Conservation (phyloP, 208 protist species). For the Balamuthia mandrillaris region DNA sequence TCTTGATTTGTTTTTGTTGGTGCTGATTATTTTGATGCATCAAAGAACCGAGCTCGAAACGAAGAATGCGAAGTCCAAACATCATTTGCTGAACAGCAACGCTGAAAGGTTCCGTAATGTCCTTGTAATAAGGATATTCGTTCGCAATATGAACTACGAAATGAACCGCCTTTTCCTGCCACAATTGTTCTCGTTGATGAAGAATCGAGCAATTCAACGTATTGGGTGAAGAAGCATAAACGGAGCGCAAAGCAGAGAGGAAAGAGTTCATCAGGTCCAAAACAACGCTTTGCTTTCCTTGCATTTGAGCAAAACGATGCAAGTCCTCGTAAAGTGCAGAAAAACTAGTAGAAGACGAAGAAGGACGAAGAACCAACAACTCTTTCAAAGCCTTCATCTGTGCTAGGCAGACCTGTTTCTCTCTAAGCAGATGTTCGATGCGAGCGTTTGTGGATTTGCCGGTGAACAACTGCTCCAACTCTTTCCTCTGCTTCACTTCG, state of each 20-base stretch:
- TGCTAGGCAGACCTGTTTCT: too few relatives aligned
- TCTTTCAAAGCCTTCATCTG: too few relatives aligned
- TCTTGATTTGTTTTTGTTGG: too few relatives aligned
- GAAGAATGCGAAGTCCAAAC: conserved; percentile 31
- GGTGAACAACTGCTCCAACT: conserved; percentile 35
- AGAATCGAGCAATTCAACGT: background rate
- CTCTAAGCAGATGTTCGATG: background rate
- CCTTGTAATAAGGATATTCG: conserved; percentile 31
- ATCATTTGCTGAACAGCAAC: conserved; percentile 7
- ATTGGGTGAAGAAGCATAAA: background rate
- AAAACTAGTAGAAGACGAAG: too few relatives aligned
- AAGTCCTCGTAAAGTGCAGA: too few relatives aligned
- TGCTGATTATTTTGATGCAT: too few relatives aligned
- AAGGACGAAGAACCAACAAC: too few relatives aligned
- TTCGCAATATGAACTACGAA: conserved; percentile 10
- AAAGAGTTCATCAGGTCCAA: too few relatives aligned
- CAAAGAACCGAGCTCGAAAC: too few relatives aligned
- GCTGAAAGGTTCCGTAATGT: conserved; percentile 1
- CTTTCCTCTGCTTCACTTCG: background rate
- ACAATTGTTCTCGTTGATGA: conserved; percentile 19
- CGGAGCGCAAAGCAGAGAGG: too few relatives aligned
- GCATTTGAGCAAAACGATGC: too few relatives aligned
- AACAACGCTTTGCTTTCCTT: too few relatives aligned
- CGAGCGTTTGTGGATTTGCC: background rate
- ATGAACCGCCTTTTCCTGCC: conserved; percentile 39